phyloP scores from a whole-genome alignment of 495 filamentous ascomycete genomes.

The Aspergillus baeticus region DNA sequence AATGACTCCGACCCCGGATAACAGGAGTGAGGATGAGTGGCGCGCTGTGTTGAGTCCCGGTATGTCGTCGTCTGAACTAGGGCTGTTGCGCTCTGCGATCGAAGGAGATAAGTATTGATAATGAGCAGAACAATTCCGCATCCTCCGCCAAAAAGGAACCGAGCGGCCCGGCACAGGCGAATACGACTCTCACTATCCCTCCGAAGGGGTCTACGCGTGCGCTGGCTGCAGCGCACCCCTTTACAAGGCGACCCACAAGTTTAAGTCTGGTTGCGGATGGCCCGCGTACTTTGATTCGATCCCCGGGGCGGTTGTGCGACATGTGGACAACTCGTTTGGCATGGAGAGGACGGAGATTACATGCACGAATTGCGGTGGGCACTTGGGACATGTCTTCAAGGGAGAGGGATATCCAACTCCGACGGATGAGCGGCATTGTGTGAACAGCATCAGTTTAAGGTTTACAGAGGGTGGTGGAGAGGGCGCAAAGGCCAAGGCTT shows the following conservation, averaged over 20 bases:
- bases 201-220: constrained; percentile 76
- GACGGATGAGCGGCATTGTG: constrained; percentile 95
- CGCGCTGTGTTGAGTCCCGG: constrained; percentile 76
- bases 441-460: constrained; percentile 89
- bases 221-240: constrained; percentile 83
- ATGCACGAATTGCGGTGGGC: constrained; percentile 90
- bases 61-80: constrained; percentile 25
- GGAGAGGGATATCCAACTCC: constrained; percentile 88
- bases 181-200: constrained; percentile 83
- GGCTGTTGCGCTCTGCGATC: not conserved
- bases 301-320: constrained; percentile 80
- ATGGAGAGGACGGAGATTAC: constrained; percentile 92
- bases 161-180: constrained; percentile 75
- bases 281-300: constrained; percentile 95
- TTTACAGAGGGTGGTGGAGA: constrained; percentile 64
- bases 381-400: constrained; percentile 97
- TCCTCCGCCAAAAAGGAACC: constrained; percentile 88
- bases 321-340: constrained; percentile 72
- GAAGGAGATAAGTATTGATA: not conserved
- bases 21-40: constrained; percentile 85
- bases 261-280: constrained; percentile 96
- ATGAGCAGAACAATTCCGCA: constrained; percentile 82
- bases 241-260: constrained; percentile 89
- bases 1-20: constrained; percentile 77
- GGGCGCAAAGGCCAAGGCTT: constrained; percentile 29